phyloP scores from a whole-genome alignment of 129 eudicot genomes.

The Arctium lappa region DNA sequence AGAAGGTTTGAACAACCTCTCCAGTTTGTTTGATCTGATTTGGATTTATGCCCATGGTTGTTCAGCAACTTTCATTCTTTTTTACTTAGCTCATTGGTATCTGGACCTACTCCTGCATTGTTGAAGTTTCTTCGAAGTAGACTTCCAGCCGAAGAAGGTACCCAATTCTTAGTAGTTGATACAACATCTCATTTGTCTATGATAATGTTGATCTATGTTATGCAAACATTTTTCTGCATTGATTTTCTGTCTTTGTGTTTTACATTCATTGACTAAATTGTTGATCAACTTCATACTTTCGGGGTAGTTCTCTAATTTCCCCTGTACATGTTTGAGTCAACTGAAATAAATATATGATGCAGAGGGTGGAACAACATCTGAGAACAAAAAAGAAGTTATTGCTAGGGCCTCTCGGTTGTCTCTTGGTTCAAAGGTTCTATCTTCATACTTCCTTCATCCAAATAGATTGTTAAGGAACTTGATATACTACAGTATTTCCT shows the following conservation, averaged over 20 bases:
- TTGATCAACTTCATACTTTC: slow-evolving; percentile 1
- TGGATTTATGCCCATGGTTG: not conserved
- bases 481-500: not conserved
- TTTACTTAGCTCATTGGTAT: slow-evolving; percentile 62
- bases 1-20: slow-evolving; percentile 59
- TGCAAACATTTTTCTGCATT: not conserved
- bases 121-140: slow-evolving; percentile 85
- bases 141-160: slow-evolving; percentile 96
- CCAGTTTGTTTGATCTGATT: not conserved
- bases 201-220: not conserved
- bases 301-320: not conserved
- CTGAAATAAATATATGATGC: slow-evolving; percentile 23
- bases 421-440: slow-evolving; percentile 66
- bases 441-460: not conserved
- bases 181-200: not conserved
- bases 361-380: slow-evolving; percentile 57
- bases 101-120: slow-evolving; percentile 96
- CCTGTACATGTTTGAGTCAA: not conserved
- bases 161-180: not conserved
- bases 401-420: slow-evolving; percentile 74
- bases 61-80: slow-evolving; percentile 15
- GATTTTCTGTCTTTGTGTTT: not conserved
- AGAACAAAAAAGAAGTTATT: slow-evolving; percentile 59
- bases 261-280: not conserved
- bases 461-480: not conserved